phyloP scores from a whole-genome alignment of 2,329 filamentous ascomycete genomes.

The Penicillium expansum region DNA sequence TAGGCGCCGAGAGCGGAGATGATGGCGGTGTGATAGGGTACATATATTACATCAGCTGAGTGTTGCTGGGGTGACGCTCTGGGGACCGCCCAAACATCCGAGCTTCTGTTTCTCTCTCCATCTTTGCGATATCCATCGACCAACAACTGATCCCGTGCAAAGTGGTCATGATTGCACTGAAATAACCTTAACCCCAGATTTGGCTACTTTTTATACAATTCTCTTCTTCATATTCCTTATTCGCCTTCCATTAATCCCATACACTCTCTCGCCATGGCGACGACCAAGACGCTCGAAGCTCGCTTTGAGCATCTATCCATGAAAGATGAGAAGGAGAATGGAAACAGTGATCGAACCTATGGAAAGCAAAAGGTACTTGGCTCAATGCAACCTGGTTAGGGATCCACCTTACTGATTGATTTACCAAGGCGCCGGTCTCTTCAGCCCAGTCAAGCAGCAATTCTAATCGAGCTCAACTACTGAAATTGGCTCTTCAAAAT shows the following conservation, averaged over 20 bases:
- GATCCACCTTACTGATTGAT: slow-evolving; percentile 20
- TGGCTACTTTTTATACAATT: neutral
- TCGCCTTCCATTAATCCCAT: slow-evolving; percentile 6
- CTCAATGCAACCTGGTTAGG: neutral
- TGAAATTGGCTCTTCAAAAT: slow-evolving; percentile 81
- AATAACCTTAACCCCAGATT: slow-evolving; percentile 1
- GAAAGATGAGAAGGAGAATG: slow-evolving; percentile 77
- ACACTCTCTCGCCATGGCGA: slow-evolving; percentile 57
- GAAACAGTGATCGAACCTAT: slow-evolving; percentile 55
- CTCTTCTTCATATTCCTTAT: slow-evolving; percentile 7
- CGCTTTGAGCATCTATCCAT: slow-evolving; percentile 88
- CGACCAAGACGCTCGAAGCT: slow-evolving; percentile 74
- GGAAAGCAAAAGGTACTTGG: slow-evolving; percentile 72
- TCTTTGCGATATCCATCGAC: slow-evolving; percentile 11
- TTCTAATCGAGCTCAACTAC: slow-evolving; percentile 71
- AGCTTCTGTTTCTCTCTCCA: slow-evolving; percentile 14
- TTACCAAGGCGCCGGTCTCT: slow-evolving; percentile 46
- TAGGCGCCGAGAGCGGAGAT: neutral
- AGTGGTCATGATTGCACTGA: slow-evolving; percentile 11
- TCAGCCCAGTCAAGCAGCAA: slow-evolving; percentile 48
- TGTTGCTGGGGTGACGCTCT: slow-evolving; percentile 23
- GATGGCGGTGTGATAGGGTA: neutral
- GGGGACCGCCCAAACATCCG: slow-evolving; percentile 17
- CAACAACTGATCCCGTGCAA: slow-evolving; percentile 7
- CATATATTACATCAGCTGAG: neutral